Conservation (phyloP, 2,329 filamentous ascomycete genomes). For the Paracorniculantispora psalliotae region DNA sequence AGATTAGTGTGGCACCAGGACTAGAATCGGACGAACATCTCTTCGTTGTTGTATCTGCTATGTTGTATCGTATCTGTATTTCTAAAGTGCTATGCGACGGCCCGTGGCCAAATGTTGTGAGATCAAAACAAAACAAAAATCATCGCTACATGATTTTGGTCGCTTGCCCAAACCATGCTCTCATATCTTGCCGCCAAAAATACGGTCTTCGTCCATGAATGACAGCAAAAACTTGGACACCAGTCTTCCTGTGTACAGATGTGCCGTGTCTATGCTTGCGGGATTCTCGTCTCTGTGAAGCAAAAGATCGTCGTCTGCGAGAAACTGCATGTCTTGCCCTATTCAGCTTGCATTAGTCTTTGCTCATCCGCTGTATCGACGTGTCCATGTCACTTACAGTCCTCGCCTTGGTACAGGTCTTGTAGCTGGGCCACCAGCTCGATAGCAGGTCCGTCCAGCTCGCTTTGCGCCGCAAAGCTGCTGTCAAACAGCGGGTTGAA, state of each 20-base stretch:
- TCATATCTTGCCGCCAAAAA: slow-evolving; percentile 35
- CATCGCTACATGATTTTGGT: background rate
- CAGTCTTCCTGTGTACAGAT: slow-evolving; percentile 49
- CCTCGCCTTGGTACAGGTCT: slow-evolving; percentile 37
- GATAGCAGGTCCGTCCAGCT: slow-evolving; percentile 41
- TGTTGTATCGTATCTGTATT: background rate
- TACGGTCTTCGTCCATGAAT: slow-evolving; percentile 45
- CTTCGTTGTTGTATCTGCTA: background rate
- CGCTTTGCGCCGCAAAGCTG: slow-evolving; percentile 34
- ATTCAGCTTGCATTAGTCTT: background rate
- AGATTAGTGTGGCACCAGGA: slow-evolving; percentile 52
- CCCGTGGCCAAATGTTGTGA: background rate
- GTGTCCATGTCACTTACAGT: slow-evolving; percentile 35
- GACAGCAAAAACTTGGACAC: slow-evolving; percentile 51
- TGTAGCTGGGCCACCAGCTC: slow-evolving; percentile 43
- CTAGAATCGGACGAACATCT: slow-evolving; percentile 59
- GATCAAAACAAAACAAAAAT: slow-evolving; percentile 14
- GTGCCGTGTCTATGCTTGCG: slow-evolving; percentile 42
- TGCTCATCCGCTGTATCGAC: background rate
- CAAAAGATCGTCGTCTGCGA: slow-evolving; percentile 43
- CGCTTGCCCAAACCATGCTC: background rate
- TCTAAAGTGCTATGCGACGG: background rate
- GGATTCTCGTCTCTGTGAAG: slow-evolving; percentile 41
- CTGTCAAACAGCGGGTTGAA: slow-evolving; percentile 53
- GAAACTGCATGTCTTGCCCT: slow-evolving; percentile 36